phyloP scores from a whole-genome alignment of 305 asterid genomes.

The Salvia sclarea region DNA sequence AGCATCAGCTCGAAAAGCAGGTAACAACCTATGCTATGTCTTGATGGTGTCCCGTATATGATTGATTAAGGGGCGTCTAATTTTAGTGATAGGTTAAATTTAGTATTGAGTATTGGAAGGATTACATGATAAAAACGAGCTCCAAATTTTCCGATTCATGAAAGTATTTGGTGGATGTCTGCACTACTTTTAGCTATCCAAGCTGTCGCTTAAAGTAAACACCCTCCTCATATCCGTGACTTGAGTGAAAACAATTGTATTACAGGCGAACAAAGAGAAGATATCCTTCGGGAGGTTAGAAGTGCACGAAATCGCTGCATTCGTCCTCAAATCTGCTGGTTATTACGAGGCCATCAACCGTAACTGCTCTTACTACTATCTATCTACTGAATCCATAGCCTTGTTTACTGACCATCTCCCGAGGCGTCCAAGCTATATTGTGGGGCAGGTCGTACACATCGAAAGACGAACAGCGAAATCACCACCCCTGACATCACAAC shows the following conservation, averaged over 20 bases:
- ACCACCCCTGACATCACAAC: slow-evolving; percentile 42
- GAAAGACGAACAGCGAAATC: slow-evolving; percentile 68
- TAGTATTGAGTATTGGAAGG: too few relatives aligned
- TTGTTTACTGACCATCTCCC: slow-evolving; percentile 75
- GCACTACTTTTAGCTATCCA: too few relatives aligned
- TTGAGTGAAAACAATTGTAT: neutral
- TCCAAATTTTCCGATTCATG: too few relatives aligned
- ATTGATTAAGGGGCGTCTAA: too few relatives aligned
- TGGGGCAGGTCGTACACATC: slow-evolving; percentile 93
- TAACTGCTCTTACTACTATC: slow-evolving; percentile 68
- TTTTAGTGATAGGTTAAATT: too few relatives aligned
- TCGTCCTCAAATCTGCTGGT: slow-evolving; percentile 73
- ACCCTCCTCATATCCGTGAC: too few relatives aligned
- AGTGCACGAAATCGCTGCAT: slow-evolving; percentile 88
- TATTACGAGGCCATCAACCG: slow-evolving; percentile 80
- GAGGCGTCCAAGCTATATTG: slow-evolving; percentile 62
- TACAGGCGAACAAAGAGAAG: slow-evolving; percentile 83
- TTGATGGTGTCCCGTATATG: neutral
- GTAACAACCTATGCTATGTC: slow-evolving; percentile 36
- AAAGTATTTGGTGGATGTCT: too few relatives aligned
- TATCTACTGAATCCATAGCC: slow-evolving; percentile 89
- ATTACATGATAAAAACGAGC: too few relatives aligned
- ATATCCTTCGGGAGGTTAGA: slow-evolving; percentile 74
- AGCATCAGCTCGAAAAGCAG: slow-evolving; percentile 94
- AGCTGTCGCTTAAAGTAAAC: too few relatives aligned